phyloP scores from a whole-genome alignment of 2,329 filamentous ascomycete species.

The Claviceps sp. region DNA sequence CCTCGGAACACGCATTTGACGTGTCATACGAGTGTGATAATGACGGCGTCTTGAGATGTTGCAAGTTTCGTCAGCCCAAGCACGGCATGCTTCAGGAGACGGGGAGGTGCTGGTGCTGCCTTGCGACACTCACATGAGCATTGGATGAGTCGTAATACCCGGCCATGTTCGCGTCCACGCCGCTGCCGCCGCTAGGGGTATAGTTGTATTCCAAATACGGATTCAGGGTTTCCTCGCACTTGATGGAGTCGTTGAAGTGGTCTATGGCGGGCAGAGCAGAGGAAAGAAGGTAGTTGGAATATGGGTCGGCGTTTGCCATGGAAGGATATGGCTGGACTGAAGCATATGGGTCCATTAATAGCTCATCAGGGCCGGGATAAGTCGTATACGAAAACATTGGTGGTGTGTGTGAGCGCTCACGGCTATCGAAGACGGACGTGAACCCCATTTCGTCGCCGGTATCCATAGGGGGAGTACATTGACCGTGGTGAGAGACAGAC shows the following conservation, averaged over 20 bases:
- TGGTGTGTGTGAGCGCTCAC: slow-evolving; percentile 58
- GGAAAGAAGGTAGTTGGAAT: slow-evolving; percentile 45
- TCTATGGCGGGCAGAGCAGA: slow-evolving; percentile 53
- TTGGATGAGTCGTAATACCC: slow-evolving; percentile 54
- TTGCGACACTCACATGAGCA: slow-evolving; percentile 57
- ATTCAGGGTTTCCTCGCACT: slow-evolving; percentile 45
- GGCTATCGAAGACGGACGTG: slow-evolving; percentile 40
- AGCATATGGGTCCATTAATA: slow-evolving; percentile 46
- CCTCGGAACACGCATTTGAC: slow-evolving; percentile 49
- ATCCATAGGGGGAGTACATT: slow-evolving; percentile 49
- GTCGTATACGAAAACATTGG: slow-evolving; percentile 53
- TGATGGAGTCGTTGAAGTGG: slow-evolving; percentile 45
- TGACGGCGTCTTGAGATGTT: slow-evolving; percentile 51
- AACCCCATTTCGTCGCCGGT: slow-evolving; percentile 55
- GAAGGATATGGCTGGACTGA: slow-evolving; percentile 37
- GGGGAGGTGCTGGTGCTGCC: slow-evolving; percentile 25
- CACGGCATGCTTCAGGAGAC: slow-evolving; percentile 28
- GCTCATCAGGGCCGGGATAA: slow-evolving; percentile 54
- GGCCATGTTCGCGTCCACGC: slow-evolving; percentile 47
- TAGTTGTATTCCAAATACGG: slow-evolving; percentile 57
- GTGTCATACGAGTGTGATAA: slow-evolving; percentile 62
- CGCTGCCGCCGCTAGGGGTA: slow-evolving; percentile 51
- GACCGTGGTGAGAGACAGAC: slow-evolving; percentile 28
- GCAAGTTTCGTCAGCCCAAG: slow-evolving; percentile 30
- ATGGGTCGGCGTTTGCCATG: slow-evolving; percentile 37